These are phyloP conservation scores for Lecanicillium sp. DNA, from an alignment of 2,329 filamentous ascomycete species.

Conservation along the genomic window DNA sequence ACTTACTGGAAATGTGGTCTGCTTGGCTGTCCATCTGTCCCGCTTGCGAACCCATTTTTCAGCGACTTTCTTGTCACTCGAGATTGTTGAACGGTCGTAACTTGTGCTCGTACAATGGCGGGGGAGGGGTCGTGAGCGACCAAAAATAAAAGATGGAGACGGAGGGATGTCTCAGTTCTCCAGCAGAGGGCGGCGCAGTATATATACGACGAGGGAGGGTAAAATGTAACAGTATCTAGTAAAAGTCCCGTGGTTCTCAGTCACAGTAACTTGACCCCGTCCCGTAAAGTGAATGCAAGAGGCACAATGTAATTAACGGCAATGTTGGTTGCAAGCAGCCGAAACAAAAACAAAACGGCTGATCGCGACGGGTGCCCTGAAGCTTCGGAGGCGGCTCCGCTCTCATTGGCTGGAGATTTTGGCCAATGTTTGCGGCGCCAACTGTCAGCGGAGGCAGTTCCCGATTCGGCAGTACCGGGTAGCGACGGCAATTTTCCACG, in stretches of 20 bases:
- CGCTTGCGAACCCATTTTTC: constrained; percentile 26
- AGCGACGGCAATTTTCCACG: too few species aligned
- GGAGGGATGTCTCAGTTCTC: background rate
- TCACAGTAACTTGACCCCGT: background rate
- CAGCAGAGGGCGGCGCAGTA: background rate
- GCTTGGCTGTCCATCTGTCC: constrained; percentile 18
- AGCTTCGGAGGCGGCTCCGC: too few species aligned
- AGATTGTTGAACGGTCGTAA: background rate
- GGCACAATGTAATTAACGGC: background rate
- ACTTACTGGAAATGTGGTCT: constrained; percentile 22
- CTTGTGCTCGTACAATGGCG: constrained; percentile 2
- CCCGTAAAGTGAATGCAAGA: background rate
- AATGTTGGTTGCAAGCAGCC: background rate
- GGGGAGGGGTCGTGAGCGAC: constrained; percentile 7
- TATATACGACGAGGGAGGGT: background rate
- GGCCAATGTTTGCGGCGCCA: background rate
- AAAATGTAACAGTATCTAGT: background rate
- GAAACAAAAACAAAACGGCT: background rate
- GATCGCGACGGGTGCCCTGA: background rate
- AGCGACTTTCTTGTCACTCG: background rate
- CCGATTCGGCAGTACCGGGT: too few species aligned
- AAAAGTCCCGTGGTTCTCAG: background rate
- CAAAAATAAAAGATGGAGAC: background rate
- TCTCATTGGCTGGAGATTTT: background rate
- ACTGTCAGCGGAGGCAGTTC: constrained; percentile 10